Conservation (phyloP, 768 basidiomycete species). For the Pleurotus eryngii region DNA sequence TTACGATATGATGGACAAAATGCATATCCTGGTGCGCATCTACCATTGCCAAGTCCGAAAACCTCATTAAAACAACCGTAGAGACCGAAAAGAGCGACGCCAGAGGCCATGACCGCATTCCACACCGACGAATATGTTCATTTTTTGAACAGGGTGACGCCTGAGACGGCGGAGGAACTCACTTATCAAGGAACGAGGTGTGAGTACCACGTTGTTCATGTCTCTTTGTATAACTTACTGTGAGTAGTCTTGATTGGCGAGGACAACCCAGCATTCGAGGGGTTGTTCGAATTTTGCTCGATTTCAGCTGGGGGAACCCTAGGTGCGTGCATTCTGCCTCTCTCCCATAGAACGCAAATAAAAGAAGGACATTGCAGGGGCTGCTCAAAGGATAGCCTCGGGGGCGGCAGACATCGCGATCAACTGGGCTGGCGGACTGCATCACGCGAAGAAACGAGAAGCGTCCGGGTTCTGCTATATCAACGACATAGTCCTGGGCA, state of each 20-base stretch:
- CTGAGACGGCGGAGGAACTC: constrained; percentile 85
- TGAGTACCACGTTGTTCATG: constrained; percentile 33
- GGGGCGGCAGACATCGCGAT: constrained; percentile 99
- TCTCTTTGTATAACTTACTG: background rate
- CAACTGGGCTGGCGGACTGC: constrained; percentile 98
- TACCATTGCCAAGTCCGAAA: background rate
- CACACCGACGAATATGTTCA: constrained; percentile 99
- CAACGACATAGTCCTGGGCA: constrained; percentile 93
- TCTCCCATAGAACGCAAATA: background rate
- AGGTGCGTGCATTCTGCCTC: constrained; percentile 54
- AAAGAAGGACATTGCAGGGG: background rate
- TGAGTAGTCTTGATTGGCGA: constrained; percentile 65
- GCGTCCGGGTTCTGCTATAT: constrained; percentile 96
- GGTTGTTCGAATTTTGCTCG: constrained; percentile 97
- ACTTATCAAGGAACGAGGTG: constrained; percentile 85
- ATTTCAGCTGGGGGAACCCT: constrained; percentile 99
- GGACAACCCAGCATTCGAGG: constrained; percentile 98
- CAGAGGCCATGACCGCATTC: constrained; percentile 85
- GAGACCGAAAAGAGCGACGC: constrained; percentile 68
- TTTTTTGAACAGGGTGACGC: constrained; percentile 83
- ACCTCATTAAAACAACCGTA: constrained; percentile 20
- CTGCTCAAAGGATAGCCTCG: constrained; percentile 9
- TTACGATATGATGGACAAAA: constrained; percentile 91
- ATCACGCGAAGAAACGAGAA: constrained; percentile 99
- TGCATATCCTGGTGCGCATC: constrained; percentile 80